Evolutionary conservation across 2,329 filamentous ascomycete species (phyloP).

Genomic region (Penicillium sp.): DNA sequence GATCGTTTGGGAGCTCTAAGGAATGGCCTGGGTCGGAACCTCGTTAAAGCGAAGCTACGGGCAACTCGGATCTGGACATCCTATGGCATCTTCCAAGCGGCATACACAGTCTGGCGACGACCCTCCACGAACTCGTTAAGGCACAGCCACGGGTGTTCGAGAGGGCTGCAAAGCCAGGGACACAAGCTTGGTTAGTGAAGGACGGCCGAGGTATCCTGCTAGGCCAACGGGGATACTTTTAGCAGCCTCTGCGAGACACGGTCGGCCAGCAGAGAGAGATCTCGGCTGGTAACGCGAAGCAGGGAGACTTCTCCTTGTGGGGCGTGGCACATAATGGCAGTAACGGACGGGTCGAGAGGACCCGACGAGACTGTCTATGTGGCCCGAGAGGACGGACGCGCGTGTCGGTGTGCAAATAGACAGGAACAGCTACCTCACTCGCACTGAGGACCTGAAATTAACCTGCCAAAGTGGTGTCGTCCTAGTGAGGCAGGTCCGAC

Average conservation of each 20-base stretch:
- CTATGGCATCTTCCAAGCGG: constrained; percentile 3
- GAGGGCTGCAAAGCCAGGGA: constrained; percentile 11
- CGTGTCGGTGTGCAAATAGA: constrained; percentile 10
- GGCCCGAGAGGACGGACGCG: constrained; percentile 10
- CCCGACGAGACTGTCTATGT: constrained; percentile 9
- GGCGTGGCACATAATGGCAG: not conserved
- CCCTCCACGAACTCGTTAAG: constrained; percentile 17
- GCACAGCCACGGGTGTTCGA: constrained; percentile 6
- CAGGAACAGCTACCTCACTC: constrained; percentile 5
- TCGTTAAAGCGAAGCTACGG: constrained; percentile 14
- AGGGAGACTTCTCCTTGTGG: not conserved
- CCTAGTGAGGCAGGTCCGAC: constrained; percentile 1
- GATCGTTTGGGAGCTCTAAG: not conserved
- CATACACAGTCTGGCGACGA: constrained; percentile 12
- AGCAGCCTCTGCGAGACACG: not conserved
- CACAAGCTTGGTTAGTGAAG: constrained; percentile 11
- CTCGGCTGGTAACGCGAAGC: not conserved
- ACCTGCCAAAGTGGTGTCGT: not conserved
- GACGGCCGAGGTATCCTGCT: constrained; percentile 6
- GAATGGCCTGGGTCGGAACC: not conserved
- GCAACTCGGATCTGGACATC: constrained; percentile 14
- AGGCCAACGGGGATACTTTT: constrained; percentile 7
- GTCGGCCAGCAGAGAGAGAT: not conserved
- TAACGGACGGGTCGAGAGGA: not conserved
- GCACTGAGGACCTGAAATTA: not conserved